A percentile compares a stretch with the other conserved stretches of the same genome.
These are phyloP conservation scores for Scolecobasidium constrictum DNA, from an alignment of 2,329 filamentous ascomycete species.

Conservation along the genomic window DNA sequence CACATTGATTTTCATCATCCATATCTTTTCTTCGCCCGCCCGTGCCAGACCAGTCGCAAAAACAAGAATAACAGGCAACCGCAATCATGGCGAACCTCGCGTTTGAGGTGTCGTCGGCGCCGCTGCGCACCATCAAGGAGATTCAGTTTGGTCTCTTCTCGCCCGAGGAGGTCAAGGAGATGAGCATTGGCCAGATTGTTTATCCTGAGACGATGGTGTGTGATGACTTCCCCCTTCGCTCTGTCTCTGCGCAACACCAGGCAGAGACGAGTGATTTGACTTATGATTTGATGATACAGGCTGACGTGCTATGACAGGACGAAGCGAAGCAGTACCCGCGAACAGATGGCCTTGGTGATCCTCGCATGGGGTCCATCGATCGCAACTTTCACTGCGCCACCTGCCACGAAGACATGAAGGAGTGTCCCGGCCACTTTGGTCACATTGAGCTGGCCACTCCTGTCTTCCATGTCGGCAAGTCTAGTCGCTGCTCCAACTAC, in stretches of 20 bases:
- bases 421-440: conserved; percentile 96
- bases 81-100: conserved; percentile 76
- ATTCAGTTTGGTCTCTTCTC: conserved; percentile 98
- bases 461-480: conserved; percentile 71
- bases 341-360: conserved; percentile 87
- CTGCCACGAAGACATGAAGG: conserved; percentile 88
- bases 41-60: no score
- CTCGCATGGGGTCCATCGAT: conserved; percentile 91
- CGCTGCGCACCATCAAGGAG: conserved; percentile 94
- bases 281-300: conserved; percentile 9
- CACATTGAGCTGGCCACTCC: conserved; percentile 97
- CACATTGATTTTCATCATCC: no score
- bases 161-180: conserved; percentile 96
- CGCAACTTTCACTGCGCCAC: conserved; percentile 92
- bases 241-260: conserved; percentile 8
- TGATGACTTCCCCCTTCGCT: conserved; percentile 11
- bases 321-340: conserved; percentile 86
- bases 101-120: conserved; percentile 82
- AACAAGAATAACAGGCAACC: no score
- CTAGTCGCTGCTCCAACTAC: conserved; percentile 11
- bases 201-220: conserved; percentile 94
- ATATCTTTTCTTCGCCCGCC: no score
- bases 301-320: no score
- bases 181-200: conserved; percentile 92
- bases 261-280: neutral